Evolutionary conservation across 371 early-diverging fungal genomes (phyloP).

Genomic region (Saksenaea vasiformis): DNA sequence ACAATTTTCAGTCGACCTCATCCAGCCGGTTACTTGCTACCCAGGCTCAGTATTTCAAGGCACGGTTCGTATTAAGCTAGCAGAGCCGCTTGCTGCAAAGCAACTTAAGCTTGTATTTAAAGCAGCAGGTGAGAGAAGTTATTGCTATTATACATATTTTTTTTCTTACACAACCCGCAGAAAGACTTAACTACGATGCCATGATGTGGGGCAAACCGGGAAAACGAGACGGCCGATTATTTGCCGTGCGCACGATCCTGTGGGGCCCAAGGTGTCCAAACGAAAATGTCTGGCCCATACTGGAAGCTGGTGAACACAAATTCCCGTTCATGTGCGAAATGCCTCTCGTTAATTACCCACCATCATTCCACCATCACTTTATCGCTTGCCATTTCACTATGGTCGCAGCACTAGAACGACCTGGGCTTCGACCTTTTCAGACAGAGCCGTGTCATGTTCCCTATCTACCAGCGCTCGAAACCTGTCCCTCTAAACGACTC

Average conservation of each 20-base stretch:
- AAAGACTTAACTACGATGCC: constrained; percentile 34
- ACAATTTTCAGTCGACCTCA: neutral
- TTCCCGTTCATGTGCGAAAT: constrained; percentile 34
- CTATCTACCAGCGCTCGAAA: constrained; percentile 16
- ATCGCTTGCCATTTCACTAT: constrained; percentile 23
- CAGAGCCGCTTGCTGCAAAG: constrained; percentile 16
- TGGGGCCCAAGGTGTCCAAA: constrained; percentile 21
- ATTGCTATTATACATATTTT: neutral
- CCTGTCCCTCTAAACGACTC: constrained; percentile 14
- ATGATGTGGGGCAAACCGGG: constrained; percentile 34
- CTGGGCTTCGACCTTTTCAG: neutral
- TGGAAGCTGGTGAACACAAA: constrained; percentile 26
- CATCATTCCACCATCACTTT: constrained; percentile 28
- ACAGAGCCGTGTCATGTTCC: constrained; percentile 1
- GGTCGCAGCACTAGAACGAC: constrained; percentile 24
- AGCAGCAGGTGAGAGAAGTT: constrained; percentile 14
- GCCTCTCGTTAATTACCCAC: constrained; percentile 37
- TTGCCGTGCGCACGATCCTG: constrained; percentile 31
- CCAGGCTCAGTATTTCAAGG: constrained; percentile 39
- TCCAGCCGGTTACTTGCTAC: constrained; percentile 20
- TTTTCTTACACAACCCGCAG: constrained; percentile 10
- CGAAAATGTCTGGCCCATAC: constrained; percentile 18
- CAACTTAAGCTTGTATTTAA: constrained; percentile 35
- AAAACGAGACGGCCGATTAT: constrained; percentile 24
- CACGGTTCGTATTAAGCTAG: constrained; percentile 20